Conservation (phyloP, 1,284 basidiomycete genomes). For the Papiliotrema laurentii region DNA sequence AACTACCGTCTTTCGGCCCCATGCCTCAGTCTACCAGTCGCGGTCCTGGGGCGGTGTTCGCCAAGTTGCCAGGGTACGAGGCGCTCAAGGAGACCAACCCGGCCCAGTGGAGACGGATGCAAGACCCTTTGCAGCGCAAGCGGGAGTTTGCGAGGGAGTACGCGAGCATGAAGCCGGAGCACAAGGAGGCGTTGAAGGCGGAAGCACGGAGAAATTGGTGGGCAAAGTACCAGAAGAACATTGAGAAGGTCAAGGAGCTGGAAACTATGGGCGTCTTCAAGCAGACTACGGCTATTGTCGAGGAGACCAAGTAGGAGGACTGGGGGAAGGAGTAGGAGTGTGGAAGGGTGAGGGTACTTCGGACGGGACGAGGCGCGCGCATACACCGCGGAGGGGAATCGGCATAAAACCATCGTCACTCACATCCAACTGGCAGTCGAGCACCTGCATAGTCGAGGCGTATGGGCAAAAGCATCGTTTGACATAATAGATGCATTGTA, state of each 20-base stretch:
- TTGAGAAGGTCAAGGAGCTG: background rate
- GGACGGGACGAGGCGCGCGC: no score
- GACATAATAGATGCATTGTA: no score
- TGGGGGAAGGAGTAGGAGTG: no score
- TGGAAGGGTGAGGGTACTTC: no score
- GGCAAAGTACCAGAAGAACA: slow-evolving; percentile 17
- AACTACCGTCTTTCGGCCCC: background rate
- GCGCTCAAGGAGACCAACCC: background rate
- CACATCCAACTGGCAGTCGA: no score
- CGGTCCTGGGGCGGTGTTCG: background rate
- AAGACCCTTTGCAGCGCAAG: slow-evolving; percentile 3
- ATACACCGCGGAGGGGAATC: no score
- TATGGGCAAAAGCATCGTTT: no score
- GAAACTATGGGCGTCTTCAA: background rate
- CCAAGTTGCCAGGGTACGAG: background rate
- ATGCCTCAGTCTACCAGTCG: background rate
- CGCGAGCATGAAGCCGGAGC: slow-evolving; percentile 18
- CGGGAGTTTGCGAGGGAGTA: slow-evolving; percentile 30
- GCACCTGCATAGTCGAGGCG: no score
- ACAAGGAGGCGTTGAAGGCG: slow-evolving; percentile 36
- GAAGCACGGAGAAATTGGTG: slow-evolving; percentile 42
- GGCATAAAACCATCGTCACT: no score
- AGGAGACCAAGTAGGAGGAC: background rate
- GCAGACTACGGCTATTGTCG: background rate
- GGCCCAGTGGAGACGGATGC: background rate